These are phyloP conservation scores for Tolypocladium pustulatum DNA, from an alignment of 2,329 filamentous ascomycete species.

Conservation along the genomic window DNA sequence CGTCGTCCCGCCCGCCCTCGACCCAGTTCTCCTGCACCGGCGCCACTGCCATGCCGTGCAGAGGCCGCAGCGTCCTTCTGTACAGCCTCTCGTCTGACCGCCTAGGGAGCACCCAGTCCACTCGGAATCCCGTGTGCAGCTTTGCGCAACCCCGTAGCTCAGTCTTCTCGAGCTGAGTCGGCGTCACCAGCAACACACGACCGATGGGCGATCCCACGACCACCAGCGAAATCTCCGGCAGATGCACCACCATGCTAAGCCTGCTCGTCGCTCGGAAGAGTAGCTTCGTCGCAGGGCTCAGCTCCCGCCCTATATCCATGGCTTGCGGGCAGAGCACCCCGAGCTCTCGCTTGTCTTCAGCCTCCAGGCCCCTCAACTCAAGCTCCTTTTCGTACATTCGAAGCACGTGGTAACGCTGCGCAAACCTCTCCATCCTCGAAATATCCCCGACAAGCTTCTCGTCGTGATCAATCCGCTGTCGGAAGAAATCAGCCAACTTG, in stretches of 20 bases:
- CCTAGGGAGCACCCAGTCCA: conserved; percentile 42
- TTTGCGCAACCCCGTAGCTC: conserved; percentile 8
- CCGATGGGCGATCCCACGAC: conserved; percentile 58
- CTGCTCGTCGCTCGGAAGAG: conserved; percentile 23
- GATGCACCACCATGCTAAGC: conserved; percentile 50
- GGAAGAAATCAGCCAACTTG: conserved; percentile 12
- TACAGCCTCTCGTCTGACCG: conserved; percentile 31
- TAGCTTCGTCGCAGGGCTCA: conserved; percentile 8
- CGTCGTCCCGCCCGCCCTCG: conserved; percentile 10
- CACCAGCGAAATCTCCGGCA: conserved; percentile 62
- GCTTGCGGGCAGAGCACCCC: conserved; percentile 20
- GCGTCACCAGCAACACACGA: conserved; percentile 52
- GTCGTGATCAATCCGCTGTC: conserved; percentile 8
- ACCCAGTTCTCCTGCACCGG: conserved; percentile 46
- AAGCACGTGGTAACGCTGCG: conserved; percentile 25
- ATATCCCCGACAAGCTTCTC: background rate
- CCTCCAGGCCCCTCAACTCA: conserved; percentile 30
- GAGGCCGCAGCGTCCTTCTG: conserved; percentile 34
- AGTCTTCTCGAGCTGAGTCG: conserved; percentile 21
- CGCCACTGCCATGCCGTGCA: conserved; percentile 59
- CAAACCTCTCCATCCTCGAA: conserved; percentile 1
- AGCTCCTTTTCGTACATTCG: conserved; percentile 38
- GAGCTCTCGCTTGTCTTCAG: conserved; percentile 13
- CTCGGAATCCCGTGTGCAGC: conserved; percentile 34
- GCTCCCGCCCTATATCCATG: conserved; percentile 14